Evolutionary conservation across 306 rosid genomes (phyloP), one percentile per base, ranked within the genome.

Genomic region (Sindora glabra): DNA sequence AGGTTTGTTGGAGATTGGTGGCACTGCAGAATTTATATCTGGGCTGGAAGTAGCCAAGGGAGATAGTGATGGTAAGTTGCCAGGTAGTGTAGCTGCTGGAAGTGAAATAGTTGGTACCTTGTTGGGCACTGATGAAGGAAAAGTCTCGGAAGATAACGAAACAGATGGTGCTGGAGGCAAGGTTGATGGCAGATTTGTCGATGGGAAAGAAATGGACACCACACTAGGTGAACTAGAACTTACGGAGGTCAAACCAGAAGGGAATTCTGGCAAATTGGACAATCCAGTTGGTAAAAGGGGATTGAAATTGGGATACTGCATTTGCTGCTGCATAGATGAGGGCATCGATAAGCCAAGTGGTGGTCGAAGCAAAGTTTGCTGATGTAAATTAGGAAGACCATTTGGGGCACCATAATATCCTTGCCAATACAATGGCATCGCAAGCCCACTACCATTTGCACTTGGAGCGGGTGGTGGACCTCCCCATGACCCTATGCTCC

Each of bases 401-500:
- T 68, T 83, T 37, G 89, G 80, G 22, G 95, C 81, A 65, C 91
- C 95, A 78, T 91, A 91, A 55, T 83, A 91, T 76, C 97, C 97
- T 79, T 83, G 97, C 96, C 95, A 91, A 71, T 85, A 87, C 96
- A 91, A 79, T 38, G 97, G 95, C 87, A 88, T 60, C 12, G 90
- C 79, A 67, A 90, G 85, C 44, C 87, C 90, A 11, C 84, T 79
- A 59, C 83, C 87, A 79, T 78, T 87, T 71, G 87, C 77, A 71
- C 44, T 81, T 68, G 95, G 87, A 44, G 86, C 81, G 49, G 88
- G 68, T 21, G 89, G 83, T 30, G 95, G 63, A 73, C 81, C 67
- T 48, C 89, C 97, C 97, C 96, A 91, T 25, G 95, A 72, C 10
- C 87, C 96, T 42, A 83, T 53, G 75, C 61, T 85, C 55, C 85